These are phyloP conservation scores for Anthracocystis setariae DNA, from an alignment of 1,284 basidiomycete genomes.

Conservation along the genomic window DNA sequence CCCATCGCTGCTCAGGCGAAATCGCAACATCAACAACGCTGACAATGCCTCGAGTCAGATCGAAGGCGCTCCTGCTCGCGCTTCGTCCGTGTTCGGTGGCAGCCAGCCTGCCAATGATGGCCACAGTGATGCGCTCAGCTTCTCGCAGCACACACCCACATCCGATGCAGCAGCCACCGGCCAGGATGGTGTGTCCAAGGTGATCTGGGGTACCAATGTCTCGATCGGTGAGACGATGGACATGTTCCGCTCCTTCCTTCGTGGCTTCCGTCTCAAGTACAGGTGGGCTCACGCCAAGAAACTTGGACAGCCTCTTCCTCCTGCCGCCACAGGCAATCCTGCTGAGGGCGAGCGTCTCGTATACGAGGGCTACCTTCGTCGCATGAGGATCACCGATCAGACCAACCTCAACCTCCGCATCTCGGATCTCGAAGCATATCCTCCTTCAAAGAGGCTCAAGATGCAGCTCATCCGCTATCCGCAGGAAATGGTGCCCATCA, in stretches of 20 bases:
- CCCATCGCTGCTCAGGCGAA: slow-evolving; percentile 43
- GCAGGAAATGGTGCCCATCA: slow-evolving; percentile 93
- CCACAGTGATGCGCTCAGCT: slow-evolving; percentile 73
- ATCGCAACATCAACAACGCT: slow-evolving; percentile 20
- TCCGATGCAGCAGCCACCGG: slow-evolving; percentile 45
- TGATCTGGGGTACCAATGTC: slow-evolving; percentile 95
- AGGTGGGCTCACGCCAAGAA: slow-evolving; percentile 80
- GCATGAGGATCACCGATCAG: slow-evolving; percentile 85
- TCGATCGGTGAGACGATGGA: slow-evolving; percentile 90
- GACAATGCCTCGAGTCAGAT: slow-evolving; percentile 11
- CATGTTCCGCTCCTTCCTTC: slow-evolving; percentile 86
- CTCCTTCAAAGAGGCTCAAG: slow-evolving; percentile 80
- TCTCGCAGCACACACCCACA: slow-evolving; percentile 55
- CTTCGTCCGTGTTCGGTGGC: slow-evolving; percentile 83
- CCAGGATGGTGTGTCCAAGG: slow-evolving; percentile 77
- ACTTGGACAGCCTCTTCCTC: slow-evolving; percentile 70
- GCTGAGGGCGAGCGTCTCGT: slow-evolving; percentile 68
- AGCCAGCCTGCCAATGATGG: slow-evolving; percentile 75
- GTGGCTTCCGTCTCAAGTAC: slow-evolving; percentile 93
- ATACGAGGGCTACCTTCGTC: slow-evolving; percentile 84
- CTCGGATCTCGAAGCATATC: slow-evolving; percentile 86
- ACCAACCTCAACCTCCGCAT: slow-evolving; percentile 92
- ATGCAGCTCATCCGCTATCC: slow-evolving; percentile 82
- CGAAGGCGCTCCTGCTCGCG: slow-evolving; percentile 21
- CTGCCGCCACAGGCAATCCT: slow-evolving; percentile 35